A percentile compares a stretch with the other conserved stretches of the same genome.
phyloP scores from a whole-genome alignment of 139 green algal genomes.

The Zygnema cylindricum region DNA sequence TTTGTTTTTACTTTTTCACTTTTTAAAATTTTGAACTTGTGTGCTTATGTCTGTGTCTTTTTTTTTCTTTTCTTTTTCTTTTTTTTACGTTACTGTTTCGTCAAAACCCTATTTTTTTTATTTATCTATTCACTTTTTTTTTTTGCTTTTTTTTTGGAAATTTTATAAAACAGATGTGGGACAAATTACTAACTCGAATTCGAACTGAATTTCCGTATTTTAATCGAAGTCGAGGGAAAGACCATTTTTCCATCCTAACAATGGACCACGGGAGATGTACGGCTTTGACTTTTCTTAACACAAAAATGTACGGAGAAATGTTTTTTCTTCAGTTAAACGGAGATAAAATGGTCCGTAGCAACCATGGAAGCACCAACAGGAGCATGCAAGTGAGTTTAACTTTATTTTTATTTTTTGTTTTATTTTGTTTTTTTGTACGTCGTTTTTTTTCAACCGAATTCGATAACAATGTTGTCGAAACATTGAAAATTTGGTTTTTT shows the following conservation, averaged over 20 bases:
- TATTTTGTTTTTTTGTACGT: no score
- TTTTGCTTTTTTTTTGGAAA: no score
- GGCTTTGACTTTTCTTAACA: slow-evolving; percentile 35
- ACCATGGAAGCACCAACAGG: slow-evolving; percentile 12
- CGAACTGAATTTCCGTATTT: slow-evolving; percentile 55
- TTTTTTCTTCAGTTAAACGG: slow-evolving; percentile 46
- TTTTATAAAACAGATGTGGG: slow-evolving; percentile 33
- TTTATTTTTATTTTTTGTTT: no score
- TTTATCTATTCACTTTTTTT: no score
- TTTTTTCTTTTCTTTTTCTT: no score
- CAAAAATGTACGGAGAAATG: slow-evolving; percentile 44
- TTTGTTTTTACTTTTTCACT: no score
- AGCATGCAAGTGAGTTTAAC: slow-evolving; percentile 33
- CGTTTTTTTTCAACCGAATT: background rate
- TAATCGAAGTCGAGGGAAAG: slow-evolving; percentile 56
- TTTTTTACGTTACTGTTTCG: no score
- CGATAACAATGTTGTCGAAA: background rate
- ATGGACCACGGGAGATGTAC: slow-evolving; percentile 47
- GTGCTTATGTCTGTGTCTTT: no score
- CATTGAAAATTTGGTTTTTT: background rate
- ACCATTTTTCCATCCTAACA: slow-evolving; percentile 58
- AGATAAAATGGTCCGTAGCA: slow-evolving; percentile 50
- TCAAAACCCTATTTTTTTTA: no score
- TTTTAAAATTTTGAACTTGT: no score
- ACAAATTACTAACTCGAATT: slow-evolving; percentile 18